Evolutionary conservation across 2,329 filamentous ascomycete species (phyloP), one percentile per base, ranked within the genome.

Genomic region (Monilinia laxa): DNA sequence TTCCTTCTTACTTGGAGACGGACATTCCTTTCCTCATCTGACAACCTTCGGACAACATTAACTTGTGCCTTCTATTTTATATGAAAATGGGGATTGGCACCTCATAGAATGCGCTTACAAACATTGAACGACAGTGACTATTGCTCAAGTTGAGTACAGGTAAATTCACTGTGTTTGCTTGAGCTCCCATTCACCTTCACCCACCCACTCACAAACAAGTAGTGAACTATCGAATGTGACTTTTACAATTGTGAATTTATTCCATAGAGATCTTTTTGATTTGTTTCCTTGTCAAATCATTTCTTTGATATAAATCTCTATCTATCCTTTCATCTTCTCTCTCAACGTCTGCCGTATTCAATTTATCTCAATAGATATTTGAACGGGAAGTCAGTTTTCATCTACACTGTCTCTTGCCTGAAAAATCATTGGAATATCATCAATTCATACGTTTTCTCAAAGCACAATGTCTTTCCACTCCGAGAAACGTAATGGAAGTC

Each of bases 401-500:
- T 5, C 23, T 16, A 3, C 4, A 38, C 4, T 25, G 0, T 23
- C 10, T 20, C 16, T 51, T 12, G 4, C 31, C 4, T 14, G 0
- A 31, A 28, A 4, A n/a, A 38, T 1, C 11, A 42, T n/a, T 25
- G 10, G 18, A 40, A 52, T 6, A 25, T 25, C 10, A 52, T 52
- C 49, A 52, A 52, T 52, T 25, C 14, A 60, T 20, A 12, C 9
- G 0, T 10, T 18, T 23, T 28, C 25, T 25, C 14, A n/a, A 51
- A 35, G 9, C 35, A 51, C n/a, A 23, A 60, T 60, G 58, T 51
- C 58, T 51, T 60, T 51, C n/a, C 23, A 10, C 31, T 51, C 58
- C 12, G 58, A 60, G 1, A 60, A 51, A 51, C 58, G 58, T 20
- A 60, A 51, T 7, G 58, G n/a, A 60, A 60, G 45, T 51, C 58